These are phyloP conservation scores for Aspergillus glaucus DNA, from an alignment of 2,329 filamentous ascomycete genomes.

Conservation along the genomic window DNA sequence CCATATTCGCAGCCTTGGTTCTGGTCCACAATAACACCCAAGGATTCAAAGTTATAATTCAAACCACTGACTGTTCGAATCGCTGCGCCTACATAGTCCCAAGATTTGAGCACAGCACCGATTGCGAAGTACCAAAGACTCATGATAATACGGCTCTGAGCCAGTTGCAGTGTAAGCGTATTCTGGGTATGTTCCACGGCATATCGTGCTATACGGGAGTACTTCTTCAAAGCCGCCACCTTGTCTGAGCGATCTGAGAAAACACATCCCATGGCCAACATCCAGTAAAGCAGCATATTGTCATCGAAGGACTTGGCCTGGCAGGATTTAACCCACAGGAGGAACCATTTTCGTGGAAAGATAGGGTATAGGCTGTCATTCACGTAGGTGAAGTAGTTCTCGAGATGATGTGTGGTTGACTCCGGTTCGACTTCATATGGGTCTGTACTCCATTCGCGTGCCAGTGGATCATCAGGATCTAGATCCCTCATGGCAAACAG, in stretches of 20 bases:
- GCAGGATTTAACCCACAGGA: slow-evolving; percentile 47
- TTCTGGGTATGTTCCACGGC: slow-evolving; percentile 49
- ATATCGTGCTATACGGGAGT: slow-evolving; percentile 52
- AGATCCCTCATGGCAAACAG: slow-evolving; percentile 25
- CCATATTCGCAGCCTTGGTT: slow-evolving; percentile 49
- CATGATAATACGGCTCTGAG: slow-evolving; percentile 62
- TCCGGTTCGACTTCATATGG: slow-evolving; percentile 48
- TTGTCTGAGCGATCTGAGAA: slow-evolving; percentile 47
- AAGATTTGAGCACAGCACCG: slow-evolving; percentile 54
- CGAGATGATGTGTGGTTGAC: slow-evolving; percentile 46
- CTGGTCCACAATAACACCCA: slow-evolving; percentile 43
- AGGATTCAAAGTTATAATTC: slow-evolving; percentile 58
- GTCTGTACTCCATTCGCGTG: slow-evolving; percentile 45
- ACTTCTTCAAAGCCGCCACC: slow-evolving; percentile 41
- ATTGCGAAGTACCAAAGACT: slow-evolving; percentile 60
- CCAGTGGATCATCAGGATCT: slow-evolving; percentile 24
- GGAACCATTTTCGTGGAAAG: slow-evolving; percentile 50
- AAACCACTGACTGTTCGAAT: slow-evolving; percentile 54
- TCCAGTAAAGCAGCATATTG: slow-evolving; percentile 55
- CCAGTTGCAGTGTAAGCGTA: slow-evolving; percentile 55
- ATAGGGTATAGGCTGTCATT: slow-evolving; percentile 51
- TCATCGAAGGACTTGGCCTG: slow-evolving; percentile 49
- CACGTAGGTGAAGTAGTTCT: slow-evolving; percentile 53
- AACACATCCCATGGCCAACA: slow-evolving; percentile 52
- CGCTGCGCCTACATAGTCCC: slow-evolving; percentile 59